phyloP scores from a whole-genome alignment of 1,284 basidiomycete genomes.

The Bondarzewia mesenterica region DNA sequence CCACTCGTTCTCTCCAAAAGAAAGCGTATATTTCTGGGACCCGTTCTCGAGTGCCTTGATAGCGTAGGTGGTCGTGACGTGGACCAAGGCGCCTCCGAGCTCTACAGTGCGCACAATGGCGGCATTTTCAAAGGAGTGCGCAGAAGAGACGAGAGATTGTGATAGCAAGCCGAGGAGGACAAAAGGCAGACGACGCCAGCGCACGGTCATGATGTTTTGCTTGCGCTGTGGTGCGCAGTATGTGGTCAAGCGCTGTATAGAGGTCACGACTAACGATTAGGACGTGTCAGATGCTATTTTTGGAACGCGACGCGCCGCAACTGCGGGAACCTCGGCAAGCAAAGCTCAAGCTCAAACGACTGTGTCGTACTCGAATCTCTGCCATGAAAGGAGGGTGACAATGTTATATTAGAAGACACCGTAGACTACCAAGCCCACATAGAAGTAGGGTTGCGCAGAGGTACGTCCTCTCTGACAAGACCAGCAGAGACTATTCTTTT shows the following conservation, averaged over 20 bases:
- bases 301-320: constrained; percentile 2
- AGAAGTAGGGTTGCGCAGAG: constrained; percentile 67
- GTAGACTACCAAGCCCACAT: constrained; percentile 73
- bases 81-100: constrained; percentile 79
- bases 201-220: constrained; percentile 21
- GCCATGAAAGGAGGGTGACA: not conserved
- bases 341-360: not conserved
- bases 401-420: not conserved
- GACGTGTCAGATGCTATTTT: constrained; percentile 11
- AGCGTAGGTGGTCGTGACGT: constrained; percentile 83
- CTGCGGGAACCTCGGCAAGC: no score
- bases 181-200: constrained; percentile 22
- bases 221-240: constrained; percentile 6
- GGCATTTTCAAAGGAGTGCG: constrained; percentile 72
- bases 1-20: constrained; percentile 57
- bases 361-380: no score
- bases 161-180: constrained; percentile 16
- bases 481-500: constrained; percentile 75
- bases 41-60: constrained; percentile 63
- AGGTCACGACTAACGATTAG: not conserved
- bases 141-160: constrained; percentile 26
- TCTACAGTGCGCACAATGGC: constrained; percentile 82
- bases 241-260: constrained; percentile 11
- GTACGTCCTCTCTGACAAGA: constrained; percentile 69
- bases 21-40: constrained; percentile 61